Base-by-base conservation (phyloP, 2,329 filamentous ascomycete genomes). In the Claviceps sp. region DNA sequence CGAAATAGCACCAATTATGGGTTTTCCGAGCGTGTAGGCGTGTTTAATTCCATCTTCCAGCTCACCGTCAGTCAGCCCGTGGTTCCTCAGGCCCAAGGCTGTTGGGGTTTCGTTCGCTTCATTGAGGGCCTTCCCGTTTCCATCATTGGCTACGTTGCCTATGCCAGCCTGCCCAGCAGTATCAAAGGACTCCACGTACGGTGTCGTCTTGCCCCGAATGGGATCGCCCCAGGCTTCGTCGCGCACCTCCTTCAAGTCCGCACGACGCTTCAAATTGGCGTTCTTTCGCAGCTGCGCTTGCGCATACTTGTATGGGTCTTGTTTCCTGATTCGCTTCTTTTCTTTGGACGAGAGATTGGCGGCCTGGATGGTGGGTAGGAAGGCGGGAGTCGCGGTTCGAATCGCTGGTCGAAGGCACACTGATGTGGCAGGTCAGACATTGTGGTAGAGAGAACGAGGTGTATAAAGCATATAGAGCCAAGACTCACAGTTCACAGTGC, bases 271-370 rank as follows among this genome's bases (percentile, higher is more conserved):
- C 45, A 91, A 66, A 64, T 95, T 95, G 58, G 85, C 87, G 11
- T 85, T 81, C 68, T 91, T 95, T 55, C 88, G 83, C 64, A 89
- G 87, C 61, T 85, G 80, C 36, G 87, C 83, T 68, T 94, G 88
- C 3, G 85, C 85, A 68, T 85, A 79, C 54, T 83, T 76, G 64
- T 94, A 96, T 0, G 89, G 89, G 60, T 97, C 88, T 63, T 80
- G 79, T 64, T 85, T 82, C 54, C 78, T 78, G 56, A 78, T 75
- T 54, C 79, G 77, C 64, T 82, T 82, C 69, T 79, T 79, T 58
- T 86, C 78, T 58, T 80, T 75, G 49, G 71, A 70, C 40, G 80
- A 79, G 22, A 83, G 65, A 58, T 79, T 80, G 48, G 85, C 83
- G 55, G 79, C 79, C 58, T 87, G 80, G 59, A 78, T 70, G 64